Evolutionary conservation across 805 yeast genomes (phyloP).

Genomic region (Kockiozyma suomiensis): DNA sequence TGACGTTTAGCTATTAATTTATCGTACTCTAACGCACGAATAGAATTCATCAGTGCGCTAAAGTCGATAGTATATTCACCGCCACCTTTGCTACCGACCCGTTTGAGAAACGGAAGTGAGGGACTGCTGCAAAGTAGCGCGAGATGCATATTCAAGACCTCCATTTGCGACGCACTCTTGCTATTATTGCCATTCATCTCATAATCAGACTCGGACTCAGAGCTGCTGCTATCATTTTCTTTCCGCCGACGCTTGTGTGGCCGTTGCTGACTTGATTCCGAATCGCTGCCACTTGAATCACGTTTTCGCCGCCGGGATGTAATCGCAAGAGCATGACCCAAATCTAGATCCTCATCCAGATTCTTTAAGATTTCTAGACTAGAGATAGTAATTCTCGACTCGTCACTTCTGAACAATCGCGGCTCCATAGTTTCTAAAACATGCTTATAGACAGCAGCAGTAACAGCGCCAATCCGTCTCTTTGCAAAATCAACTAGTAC

Average conservation of each 20-base stretch:
- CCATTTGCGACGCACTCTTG: slow-evolving; percentile 8
- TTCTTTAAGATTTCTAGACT: slow-evolving; percentile 43
- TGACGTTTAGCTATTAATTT: slow-evolving; percentile 41
- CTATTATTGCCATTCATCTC: slow-evolving; percentile 17
- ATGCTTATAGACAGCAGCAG: slow-evolving; percentile 64
- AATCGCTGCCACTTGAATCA: background rate
- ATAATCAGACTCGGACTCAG: slow-evolving; percentile 3
- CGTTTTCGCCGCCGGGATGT: background rate
- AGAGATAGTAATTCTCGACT: slow-evolving; percentile 40
- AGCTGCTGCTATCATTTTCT: background rate
- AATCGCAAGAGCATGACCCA: slow-evolving; percentile 31
- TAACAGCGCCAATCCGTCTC: slow-evolving; percentile 68
- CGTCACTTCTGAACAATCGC: slow-evolving; percentile 44
- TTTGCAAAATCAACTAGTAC: slow-evolving; percentile 65
- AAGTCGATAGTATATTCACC: slow-evolving; percentile 50
- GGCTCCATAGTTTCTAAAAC: slow-evolving; percentile 63
- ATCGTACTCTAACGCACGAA: slow-evolving; percentile 43
- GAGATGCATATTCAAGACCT: slow-evolving; percentile 52
- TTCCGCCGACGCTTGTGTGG: slow-evolving; percentile 7
- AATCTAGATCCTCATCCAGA: slow-evolving; percentile 31
- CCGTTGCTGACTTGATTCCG: background rate
- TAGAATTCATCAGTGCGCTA: slow-evolving; percentile 36
- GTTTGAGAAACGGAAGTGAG: slow-evolving; percentile 59
- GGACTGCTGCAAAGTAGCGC: slow-evolving; percentile 58
- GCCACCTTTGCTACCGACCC: slow-evolving; percentile 56